A percentile compares a stretch with the other conserved stretches of the same genome.
These are phyloP conservation scores for Quercus tomentella DNA, from an alignment of 331 rosid genomes.

Conservation along the genomic window DNA sequence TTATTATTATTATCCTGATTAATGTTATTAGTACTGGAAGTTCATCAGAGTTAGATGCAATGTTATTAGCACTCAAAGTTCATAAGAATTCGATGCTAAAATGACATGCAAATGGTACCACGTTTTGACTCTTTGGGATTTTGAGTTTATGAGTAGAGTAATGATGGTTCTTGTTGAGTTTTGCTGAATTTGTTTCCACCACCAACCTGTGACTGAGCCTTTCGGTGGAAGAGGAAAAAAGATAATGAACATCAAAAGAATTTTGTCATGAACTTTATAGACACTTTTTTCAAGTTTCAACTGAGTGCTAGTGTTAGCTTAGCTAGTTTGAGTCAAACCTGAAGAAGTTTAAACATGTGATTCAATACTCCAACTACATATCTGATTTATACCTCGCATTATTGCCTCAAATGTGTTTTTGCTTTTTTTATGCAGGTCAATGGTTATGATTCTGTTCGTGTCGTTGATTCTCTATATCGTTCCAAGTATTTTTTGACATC, in stretches of 20 bases:
- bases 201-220: slow-evolving; percentile 3
- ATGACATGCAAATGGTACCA: slow-evolving; percentile 1
- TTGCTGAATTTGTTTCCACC: slow-evolving; percentile 10
- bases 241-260: neutral
- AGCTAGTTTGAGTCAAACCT: neutral
- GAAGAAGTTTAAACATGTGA: neutral
- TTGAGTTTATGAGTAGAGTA: neutral
- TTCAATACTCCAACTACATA: neutral
- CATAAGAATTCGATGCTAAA: neutral
- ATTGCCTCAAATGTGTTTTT: neutral
- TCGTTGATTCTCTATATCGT: slow-evolving; percentile 67
- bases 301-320: neutral
- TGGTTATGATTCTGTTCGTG: slow-evolving; percentile 67
- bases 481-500: slow-evolving; percentile 79
- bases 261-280: slow-evolving; percentile 7
- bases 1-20: neutral
- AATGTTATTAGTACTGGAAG: neutral
- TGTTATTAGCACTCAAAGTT: neutral
- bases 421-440: slow-evolving; percentile 53
- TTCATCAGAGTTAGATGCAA: neutral
- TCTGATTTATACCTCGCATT: neutral
- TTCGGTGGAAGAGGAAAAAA: neutral
- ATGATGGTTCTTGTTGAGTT: neutral
- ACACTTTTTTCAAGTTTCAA: neutral
- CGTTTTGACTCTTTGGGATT: neutral